These are phyloP conservation scores for Herpotrichia juniperi DNA, from an alignment of 2,329 filamentous ascomycete species.

Conservation along the genomic window DNA sequence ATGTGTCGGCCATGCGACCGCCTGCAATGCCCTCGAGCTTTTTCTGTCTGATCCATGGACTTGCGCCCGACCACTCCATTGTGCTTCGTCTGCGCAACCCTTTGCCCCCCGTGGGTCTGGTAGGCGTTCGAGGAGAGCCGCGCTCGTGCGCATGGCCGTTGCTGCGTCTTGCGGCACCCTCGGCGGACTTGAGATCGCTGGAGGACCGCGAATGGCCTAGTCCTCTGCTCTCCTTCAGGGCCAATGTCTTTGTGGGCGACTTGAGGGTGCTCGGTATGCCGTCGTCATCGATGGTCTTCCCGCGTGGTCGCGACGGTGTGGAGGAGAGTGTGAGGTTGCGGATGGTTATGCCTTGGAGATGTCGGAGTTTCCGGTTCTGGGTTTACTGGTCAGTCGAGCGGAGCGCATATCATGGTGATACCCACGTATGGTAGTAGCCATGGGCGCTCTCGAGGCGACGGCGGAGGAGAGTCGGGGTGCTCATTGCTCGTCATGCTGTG, in stretches of 20 bases:
- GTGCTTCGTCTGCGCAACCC: slow-evolving; percentile 63
- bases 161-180: slow-evolving; percentile 29
- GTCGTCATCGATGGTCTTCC: slow-evolving; percentile 76
- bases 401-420: neutral
- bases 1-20: slow-evolving; percentile 79
- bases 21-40: slow-evolving; percentile 76
- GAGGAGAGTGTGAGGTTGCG: slow-evolving; percentile 79
- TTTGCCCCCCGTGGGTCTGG: slow-evolving; percentile 22
- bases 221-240: slow-evolving; percentile 55
- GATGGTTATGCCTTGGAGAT: slow-evolving; percentile 84
- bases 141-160: slow-evolving; percentile 28
- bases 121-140: slow-evolving; percentile 38
- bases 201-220: slow-evolving; percentile 66
- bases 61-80: slow-evolving; percentile 67
- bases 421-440: slow-evolving; percentile 46
- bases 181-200: slow-evolving; percentile 54
- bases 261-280: slow-evolving; percentile 70
- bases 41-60: slow-evolving; percentile 69
- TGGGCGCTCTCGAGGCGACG: slow-evolving; percentile 39
- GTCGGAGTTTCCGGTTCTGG: slow-evolving; percentile 85
- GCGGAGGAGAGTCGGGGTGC: slow-evolving; percentile 16
- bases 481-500: slow-evolving; percentile 33
- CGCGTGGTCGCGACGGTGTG: slow-evolving; percentile 56
- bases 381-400: slow-evolving; percentile 5
- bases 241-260: slow-evolving; percentile 70